Base-by-base conservation (phyloP, 441 rosid species). In the Capsella rubella region DNA sequence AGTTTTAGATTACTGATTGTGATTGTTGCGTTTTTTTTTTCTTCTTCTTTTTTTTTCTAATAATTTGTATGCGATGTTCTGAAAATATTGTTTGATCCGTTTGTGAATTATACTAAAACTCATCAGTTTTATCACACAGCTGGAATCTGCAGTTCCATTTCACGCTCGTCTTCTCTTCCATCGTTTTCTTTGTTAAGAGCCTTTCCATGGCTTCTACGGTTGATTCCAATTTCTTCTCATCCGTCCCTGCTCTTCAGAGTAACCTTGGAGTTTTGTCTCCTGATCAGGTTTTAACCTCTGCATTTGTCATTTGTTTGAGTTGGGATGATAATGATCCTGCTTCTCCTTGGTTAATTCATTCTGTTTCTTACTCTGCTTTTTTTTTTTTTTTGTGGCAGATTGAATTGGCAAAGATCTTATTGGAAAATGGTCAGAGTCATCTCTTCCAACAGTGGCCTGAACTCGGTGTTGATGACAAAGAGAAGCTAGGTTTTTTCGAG, bases 371-470 rank as follows among this genome's bases (percentile, higher is more conserved):
- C 8, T 15, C 3, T 75, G 25, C 11, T 12, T 37, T 37, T 71
- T 61, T 16, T 16, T 16, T 16, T 16, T 70, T 58, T 70, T 43
- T 29, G 35, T 74, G 73, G 60, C 86, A 95, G 99, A 72, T 91
- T 72, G 84, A 89, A 73, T 77, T 95, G 87, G 97, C 97, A 4
- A 86, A 87, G 85, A 80, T 86, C 78, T 50, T 95, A 59, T 64
- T 88, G 58, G 92, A 88, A 74, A 82, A 81, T 83, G 92, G 87
- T 46, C 99, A 95, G 90, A 75, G 31, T 76, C 96, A 89, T 80
- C 71, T 92, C 78, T 95, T 95, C 68, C 63, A 72, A 76, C 84
- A 89, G 50, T 95, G 99, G 99, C 73, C 93, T 10, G 87, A 76
- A 53, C 91, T 88, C 4, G 95, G 99, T 14, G 84, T 84, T 40